These are phyloP conservation scores for Neurospora sp. DNA, from an alignment of 495 filamentous ascomycete species.

Conservation along the genomic window DNA sequence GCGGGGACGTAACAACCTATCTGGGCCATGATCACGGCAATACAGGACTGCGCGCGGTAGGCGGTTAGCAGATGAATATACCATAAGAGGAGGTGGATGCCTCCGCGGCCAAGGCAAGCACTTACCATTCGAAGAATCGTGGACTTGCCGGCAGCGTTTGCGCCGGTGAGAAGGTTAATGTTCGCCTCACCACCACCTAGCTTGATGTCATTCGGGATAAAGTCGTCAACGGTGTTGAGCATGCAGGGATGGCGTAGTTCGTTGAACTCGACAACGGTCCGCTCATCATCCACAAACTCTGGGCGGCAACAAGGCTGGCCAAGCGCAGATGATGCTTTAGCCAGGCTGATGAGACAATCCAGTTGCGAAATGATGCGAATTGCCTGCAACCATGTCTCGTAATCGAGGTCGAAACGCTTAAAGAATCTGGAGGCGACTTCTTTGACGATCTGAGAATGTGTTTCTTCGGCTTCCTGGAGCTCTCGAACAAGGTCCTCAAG, in stretches of 20 bases:
- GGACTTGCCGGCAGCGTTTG: constrained; percentile 96
- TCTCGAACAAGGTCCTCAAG: constrained; percentile 70
- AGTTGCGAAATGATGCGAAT: constrained; percentile 83
- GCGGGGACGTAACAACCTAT: constrained; percentile 91
- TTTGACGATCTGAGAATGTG: constrained; percentile 83
- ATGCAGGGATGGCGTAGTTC: constrained; percentile 95
- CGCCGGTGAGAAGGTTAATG: constrained; percentile 88
- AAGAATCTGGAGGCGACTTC: constrained; percentile 79
- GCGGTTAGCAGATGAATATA: constrained; percentile 12
- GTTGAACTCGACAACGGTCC: constrained; percentile 80
- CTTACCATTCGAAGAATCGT: constrained; percentile 93
- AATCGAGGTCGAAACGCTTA: constrained; percentile 77
- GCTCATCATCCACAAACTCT: constrained; percentile 68
- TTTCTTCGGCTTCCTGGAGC: constrained; percentile 89
- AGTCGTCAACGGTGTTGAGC: constrained; percentile 76
- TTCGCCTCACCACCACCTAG: constrained; percentile 73
- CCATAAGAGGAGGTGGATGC: neutral
- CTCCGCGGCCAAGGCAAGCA: neutral
- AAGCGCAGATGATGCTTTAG: constrained; percentile 73
- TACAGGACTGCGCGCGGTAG: constrained; percentile 48
- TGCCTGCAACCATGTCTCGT: constrained; percentile 76
- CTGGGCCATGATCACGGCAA: constrained; percentile 97
- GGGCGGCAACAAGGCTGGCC: constrained; percentile 86
- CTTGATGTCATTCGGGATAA: constrained; percentile 92
- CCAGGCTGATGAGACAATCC: constrained; percentile 88